These are phyloP conservation scores for Hypoxylon rubiginosum DNA, from an alignment of 2,329 filamentous ascomycete genomes.

Conservation along the genomic window DNA sequence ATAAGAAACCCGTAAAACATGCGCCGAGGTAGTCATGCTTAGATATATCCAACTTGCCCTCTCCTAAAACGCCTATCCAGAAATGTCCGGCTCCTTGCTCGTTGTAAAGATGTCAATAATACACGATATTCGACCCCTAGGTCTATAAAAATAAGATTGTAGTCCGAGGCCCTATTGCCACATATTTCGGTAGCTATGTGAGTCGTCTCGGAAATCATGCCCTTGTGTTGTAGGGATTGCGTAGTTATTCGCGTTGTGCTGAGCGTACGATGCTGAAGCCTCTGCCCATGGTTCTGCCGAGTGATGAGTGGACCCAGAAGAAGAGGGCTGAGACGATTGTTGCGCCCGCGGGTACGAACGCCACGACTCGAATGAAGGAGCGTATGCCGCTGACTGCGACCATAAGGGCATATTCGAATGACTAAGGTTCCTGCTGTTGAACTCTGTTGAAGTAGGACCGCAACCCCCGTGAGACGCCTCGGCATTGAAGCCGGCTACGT, in stretches of 20 bases:
- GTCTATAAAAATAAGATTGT: conserved; percentile 11
- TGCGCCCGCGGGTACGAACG: conserved; percentile 31
- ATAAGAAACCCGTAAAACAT: conserved; percentile 23
- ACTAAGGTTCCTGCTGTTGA: conserved; percentile 28
- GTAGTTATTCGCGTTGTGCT: conserved; percentile 31
- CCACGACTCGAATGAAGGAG: conserved; percentile 30
- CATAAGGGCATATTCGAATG: conserved; percentile 34
- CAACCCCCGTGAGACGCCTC: conserved; percentile 36
- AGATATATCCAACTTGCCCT: conserved; percentile 16
- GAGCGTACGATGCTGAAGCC: conserved; percentile 31
- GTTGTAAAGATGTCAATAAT: conserved; percentile 28
- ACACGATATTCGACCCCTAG: conserved; percentile 21
- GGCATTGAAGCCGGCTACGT: conserved; percentile 28
- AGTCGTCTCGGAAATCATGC: conserved; percentile 21
- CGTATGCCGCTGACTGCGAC: conserved; percentile 29
- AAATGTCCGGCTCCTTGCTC: conserved; percentile 12
- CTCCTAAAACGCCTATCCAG: conserved; percentile 32
- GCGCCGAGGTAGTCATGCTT: conserved; percentile 35
- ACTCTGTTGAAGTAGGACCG: conserved; percentile 26
- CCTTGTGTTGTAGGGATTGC: conserved; percentile 36
- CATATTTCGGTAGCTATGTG: conserved; percentile 29
- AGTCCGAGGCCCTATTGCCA: conserved; percentile 29
- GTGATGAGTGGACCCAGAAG: conserved; percentile 20
- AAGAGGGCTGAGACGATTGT: conserved; percentile 32
- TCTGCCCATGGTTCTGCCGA: conserved; percentile 39